A percentile compares a stretch with the other conserved stretches of the same genome.
phyloP scores from a whole-genome alignment of 192 early-diverging fungal species.

The Coemansia sp. region DNA sequence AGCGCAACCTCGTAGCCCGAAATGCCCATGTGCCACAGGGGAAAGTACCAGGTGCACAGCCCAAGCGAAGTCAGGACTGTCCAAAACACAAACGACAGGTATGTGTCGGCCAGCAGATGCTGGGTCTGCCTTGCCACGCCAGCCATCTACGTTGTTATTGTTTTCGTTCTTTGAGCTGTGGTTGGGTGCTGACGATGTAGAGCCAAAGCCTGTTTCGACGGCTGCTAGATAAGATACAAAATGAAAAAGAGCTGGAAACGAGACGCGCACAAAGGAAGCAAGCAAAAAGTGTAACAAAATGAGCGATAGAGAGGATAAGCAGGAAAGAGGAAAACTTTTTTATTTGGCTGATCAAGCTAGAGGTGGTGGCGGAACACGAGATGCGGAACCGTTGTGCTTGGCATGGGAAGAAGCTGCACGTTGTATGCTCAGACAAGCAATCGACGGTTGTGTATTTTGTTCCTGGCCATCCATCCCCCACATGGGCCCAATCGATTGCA shows the following conservation, averaged over 20 bases:
- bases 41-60: constrained; percentile 77
- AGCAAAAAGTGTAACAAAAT: too few relatives aligned
- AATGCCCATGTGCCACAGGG: constrained; percentile 82
- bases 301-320: too few relatives aligned
- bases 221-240: too few relatives aligned
- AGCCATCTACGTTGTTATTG: constrained; percentile 7
- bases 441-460: neutral
- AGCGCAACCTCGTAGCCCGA: constrained; percentile 76
- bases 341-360: too few relatives aligned
- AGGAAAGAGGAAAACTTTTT: too few relatives aligned
- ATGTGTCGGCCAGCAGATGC: constrained; percentile 64
- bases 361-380: too few relatives aligned
- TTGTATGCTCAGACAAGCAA: too few relatives aligned
- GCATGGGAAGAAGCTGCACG: too few relatives aligned
- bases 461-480: neutral
- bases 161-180: neutral
- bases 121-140: constrained; percentile 11
- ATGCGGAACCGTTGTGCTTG: too few relatives aligned
- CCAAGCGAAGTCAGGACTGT: constrained; percentile 75
- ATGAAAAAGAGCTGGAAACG: too few relatives aligned
- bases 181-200: neutral
- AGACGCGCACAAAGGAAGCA: too few relatives aligned
- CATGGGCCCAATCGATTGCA: constrained; percentile 1
- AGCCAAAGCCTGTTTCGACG: too few relatives aligned
- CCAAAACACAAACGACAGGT: constrained; percentile 78